Evolutionary conservation across 371 early-diverging fungal species (phyloP).

Genomic region (Rhizopus delemar): DNA sequence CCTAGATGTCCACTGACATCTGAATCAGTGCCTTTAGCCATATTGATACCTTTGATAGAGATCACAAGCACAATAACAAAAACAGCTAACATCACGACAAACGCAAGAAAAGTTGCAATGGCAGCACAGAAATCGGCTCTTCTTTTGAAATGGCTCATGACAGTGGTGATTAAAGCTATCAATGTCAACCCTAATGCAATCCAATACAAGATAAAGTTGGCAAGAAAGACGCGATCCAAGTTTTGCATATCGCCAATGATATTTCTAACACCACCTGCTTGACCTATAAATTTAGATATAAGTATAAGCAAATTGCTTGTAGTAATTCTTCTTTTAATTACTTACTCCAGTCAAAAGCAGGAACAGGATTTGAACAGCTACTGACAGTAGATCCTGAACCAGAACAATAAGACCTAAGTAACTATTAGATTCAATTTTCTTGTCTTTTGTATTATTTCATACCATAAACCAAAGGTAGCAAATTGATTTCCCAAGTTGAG

Average conservation of each 20-base stretch:
- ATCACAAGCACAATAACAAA: slow-evolving; percentile 22
- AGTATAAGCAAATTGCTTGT: not conserved
- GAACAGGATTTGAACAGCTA: slow-evolving; percentile 33
- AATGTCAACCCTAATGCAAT: slow-evolving; percentile 43
- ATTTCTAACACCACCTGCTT: slow-evolving; percentile 1
- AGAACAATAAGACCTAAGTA: slow-evolving; percentile 40
- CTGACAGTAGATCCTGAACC: slow-evolving; percentile 26
- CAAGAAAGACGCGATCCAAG: slow-evolving; percentile 31
- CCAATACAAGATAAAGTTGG: slow-evolving; percentile 47
- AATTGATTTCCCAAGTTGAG: slow-evolving; percentile 20
- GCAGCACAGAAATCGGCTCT: slow-evolving; percentile 36
- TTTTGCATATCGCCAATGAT: slow-evolving; percentile 7
- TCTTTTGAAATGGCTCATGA: slow-evolving; percentile 36
- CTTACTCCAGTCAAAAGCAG: slow-evolving; percentile 47
- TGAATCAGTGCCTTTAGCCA: slow-evolving; percentile 20
- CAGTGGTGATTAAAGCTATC: slow-evolving; percentile 38
- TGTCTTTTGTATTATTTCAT: slow-evolving; percentile 2
- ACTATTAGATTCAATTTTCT: not conserved
- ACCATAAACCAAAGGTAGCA: slow-evolving; percentile 47
- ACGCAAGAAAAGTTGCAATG: slow-evolving; percentile 23
- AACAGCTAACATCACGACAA: not conserved
- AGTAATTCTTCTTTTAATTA: not conserved
- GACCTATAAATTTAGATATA: not conserved
- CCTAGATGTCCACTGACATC: slow-evolving; percentile 32
- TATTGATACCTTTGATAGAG: slow-evolving; percentile 31